Base-by-base conservation (phyloP, 1,139 yeast species). In the Suhomyces terraborum region DNA sequence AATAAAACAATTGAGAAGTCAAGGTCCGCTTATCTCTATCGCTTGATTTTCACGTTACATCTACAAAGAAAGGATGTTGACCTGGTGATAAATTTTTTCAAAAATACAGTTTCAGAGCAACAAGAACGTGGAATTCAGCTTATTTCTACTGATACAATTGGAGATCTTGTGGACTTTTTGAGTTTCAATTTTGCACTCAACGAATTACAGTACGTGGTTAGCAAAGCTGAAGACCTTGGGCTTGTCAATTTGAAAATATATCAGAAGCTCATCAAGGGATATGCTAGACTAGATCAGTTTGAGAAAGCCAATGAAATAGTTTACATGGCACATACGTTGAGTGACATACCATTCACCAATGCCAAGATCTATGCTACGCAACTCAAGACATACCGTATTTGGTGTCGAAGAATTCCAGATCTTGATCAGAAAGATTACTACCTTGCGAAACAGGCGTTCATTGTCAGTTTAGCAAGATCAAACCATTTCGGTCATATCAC, bases 31-130 rank as follows among this genome's bases (percentile, higher is more conserved):
- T 53, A 56, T 10, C 58, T 78, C 1, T 75, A 74, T 45, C 60
- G 67, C 3, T 55, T 73, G 9, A 59, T 79, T 51, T 58, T 80
- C 29, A 56, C 60, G 19, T 62, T 69, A 1, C 59, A 70, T 34
- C 59, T 75, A n/a, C 66, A 65, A 12, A 48, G 69, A 4, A 59
- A 64, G 32, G 69, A 73, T 43, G 50, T 67, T 13, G 56, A 58
- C 3, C 57, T 64, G 3, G 73, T 79, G 1, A 57, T 79, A 48
- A 56, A 56, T n/a, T 58, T 76, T 12, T 53, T 82, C 26, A 61
- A 67, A 21, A 58, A 56, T n/a, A 56, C 77, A 39, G 28, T 61
- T 4, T 42, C 46, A 4, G 45, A 50, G 17, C 66, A 67, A 46
- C 18, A 36, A 6, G 38, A 33, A 1, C 32, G 42, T 4, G 46